These are phyloP conservation scores for Kregervanrija fluxuum DNA, from an alignment of 805 yeast species.

Conservation along the genomic window DNA sequence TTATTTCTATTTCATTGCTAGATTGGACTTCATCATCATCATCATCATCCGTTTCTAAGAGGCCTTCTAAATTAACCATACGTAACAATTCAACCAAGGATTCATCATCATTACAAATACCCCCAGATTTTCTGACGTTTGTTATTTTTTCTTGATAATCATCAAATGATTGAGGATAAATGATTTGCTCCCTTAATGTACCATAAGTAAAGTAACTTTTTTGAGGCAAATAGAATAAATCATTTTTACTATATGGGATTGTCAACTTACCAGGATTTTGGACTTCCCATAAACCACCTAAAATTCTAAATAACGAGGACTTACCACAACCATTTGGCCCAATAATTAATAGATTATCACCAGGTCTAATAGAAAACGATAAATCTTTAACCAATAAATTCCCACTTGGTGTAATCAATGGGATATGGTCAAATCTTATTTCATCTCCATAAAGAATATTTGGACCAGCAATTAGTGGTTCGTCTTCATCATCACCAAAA, in stretches of 20 bases:
- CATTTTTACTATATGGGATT: conserved; percentile 57
- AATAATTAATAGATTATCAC: conserved; percentile 79
- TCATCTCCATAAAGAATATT: conserved; percentile 43
- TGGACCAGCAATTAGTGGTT: conserved; percentile 26
- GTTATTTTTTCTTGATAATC: conserved; percentile 37
- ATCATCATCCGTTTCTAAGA: conserved; percentile 33
- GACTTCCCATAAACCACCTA: conserved; percentile 93
- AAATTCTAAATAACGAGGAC: conserved; percentile 81
- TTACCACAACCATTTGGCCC: conserved; percentile 98
- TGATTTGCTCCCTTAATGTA: conserved; percentile 77
- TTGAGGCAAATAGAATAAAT: conserved; percentile 86
- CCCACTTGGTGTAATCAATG: conserved; percentile 81
- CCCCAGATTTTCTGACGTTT: conserved; percentile 20
- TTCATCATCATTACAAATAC: conserved; percentile 34
- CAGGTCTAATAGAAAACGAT: conserved; percentile 66
- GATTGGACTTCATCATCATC: conserved; percentile 11
- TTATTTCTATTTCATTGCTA: not conserved
- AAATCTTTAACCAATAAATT: conserved; percentile 62
- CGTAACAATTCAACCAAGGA: conserved; percentile 47
- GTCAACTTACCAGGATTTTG: conserved; percentile 45
- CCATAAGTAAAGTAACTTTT: conserved; percentile 81
- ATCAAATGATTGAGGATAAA: conserved; percentile 71
- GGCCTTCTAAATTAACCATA: conserved; percentile 52
- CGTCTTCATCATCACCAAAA: conserved; percentile 1
- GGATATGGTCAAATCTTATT: conserved; percentile 66